phyloP scores from a whole-genome alignment of 164 flowering plant species.

The Liquidambar formosana region DNA sequence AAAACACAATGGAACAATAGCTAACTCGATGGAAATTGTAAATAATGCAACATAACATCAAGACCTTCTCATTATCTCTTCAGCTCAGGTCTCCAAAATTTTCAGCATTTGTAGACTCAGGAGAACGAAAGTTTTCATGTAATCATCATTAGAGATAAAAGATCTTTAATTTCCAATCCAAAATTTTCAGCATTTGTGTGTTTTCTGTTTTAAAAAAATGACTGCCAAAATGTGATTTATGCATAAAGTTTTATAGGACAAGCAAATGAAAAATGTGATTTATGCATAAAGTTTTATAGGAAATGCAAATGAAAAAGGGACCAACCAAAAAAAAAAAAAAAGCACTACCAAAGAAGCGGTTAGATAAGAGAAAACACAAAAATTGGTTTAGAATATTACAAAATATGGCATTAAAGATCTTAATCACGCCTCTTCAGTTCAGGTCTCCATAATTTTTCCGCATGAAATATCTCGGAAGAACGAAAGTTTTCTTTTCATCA shows the following conservation, averaged over 20 bases:
- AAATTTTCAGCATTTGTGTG: too few species aligned
- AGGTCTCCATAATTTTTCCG: conserved; percentile 36
- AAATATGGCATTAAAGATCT: background rate
- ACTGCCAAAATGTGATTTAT: too few species aligned
- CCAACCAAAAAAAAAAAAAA: too few species aligned
- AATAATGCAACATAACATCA: background rate
- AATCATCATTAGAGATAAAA: conserved; percentile 8
- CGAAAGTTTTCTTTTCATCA: conserved; percentile 30
- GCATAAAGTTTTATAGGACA: too few species aligned
- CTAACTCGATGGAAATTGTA: background rate
- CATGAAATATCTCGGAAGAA: conserved; percentile 29
- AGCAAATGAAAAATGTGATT: too few species aligned
- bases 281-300: too few species aligned
- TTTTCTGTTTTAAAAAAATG: too few species aligned
- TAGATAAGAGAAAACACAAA: background rate
- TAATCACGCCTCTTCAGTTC: conserved; percentile 33
- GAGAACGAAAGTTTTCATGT: conserved; percentile 18
- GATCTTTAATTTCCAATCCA: background rate
- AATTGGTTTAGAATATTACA: background rate
- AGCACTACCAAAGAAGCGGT: too few species aligned
- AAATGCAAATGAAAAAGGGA: too few species aligned
- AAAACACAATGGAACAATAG: background rate
- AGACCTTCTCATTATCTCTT: conserved; percentile 7
- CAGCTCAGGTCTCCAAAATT: conserved; percentile 26
- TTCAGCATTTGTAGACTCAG: conserved; percentile 23